Evolutionary conservation across 2,329 filamentous ascomycete species (phyloP).

Genomic region (Calonectria naviculata): DNA sequence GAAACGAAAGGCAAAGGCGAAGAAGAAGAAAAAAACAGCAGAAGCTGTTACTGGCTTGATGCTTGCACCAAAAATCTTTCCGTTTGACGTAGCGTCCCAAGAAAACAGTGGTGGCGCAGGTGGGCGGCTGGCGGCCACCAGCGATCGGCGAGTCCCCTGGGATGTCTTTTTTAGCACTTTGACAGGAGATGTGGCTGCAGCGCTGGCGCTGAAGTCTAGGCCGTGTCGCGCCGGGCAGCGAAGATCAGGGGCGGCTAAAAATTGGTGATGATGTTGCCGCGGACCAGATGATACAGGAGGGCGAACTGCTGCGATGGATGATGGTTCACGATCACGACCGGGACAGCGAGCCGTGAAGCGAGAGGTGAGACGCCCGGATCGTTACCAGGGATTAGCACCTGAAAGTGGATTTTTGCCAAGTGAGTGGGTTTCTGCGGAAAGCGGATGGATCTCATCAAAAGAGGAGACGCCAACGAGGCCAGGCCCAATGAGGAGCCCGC

Average conservation of each 20-base stretch:
- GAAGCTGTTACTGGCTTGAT: background rate
- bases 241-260: background rate
- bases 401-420: slow-evolving; percentile 7
- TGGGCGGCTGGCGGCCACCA: slow-evolving; percentile 12
- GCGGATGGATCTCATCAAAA: slow-evolving; percentile 21
- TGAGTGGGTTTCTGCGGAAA: background rate
- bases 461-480: background rate
- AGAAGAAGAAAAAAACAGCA: background rate
- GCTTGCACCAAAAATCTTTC: slow-evolving; percentile 3
- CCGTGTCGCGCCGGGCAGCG: background rate
- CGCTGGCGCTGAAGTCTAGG: background rate
- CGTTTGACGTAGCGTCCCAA: slow-evolving; percentile 7
- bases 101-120: slow-evolving; percentile 14
- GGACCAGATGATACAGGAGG: background rate
- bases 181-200: background rate
- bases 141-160: slow-evolving; percentile 16
- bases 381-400: slow-evolving; percentile 7
- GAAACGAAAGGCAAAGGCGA: background rate
- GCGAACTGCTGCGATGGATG: background rate
- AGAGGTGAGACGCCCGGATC: background rate
- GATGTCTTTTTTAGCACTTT: slow-evolving; percentile 12
- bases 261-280: background rate
- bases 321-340: background rate
- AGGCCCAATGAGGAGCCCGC: background rate
- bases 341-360: background rate